These are phyloP conservation scores for Vitis hybrid DNA, from an alignment of 177 flowering plant genomes.

Conservation along the genomic window DNA sequence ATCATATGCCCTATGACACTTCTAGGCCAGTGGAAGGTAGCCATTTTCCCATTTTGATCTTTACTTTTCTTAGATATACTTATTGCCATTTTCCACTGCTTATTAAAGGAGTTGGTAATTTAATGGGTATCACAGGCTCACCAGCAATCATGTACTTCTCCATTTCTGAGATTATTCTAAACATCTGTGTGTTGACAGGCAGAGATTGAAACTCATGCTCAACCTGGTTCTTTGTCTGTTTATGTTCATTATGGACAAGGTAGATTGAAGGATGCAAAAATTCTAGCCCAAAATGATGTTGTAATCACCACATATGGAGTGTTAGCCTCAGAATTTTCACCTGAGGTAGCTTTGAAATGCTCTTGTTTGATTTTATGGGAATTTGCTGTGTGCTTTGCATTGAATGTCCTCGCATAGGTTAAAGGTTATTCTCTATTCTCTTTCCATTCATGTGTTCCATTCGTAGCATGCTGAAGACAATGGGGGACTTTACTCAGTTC, in stretches of 20 bases:
- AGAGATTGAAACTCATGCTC: constrained; percentile 88
- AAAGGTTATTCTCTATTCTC: background rate
- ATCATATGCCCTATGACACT: constrained; percentile 97
- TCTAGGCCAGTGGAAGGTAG: constrained; percentile 98
- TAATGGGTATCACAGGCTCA: background rate
- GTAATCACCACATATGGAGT: constrained; percentile 96
- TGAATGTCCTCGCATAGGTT: background rate
- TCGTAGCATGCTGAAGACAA: constrained; percentile 65
- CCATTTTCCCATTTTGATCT: background rate
- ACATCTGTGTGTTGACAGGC: constrained; percentile 47
- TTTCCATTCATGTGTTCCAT: constrained; percentile 5
- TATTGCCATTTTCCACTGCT: background rate
- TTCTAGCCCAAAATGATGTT: constrained; percentile 73
- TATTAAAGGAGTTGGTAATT: no score
- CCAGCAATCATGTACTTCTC: no score
- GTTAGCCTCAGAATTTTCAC: constrained; percentile 78
- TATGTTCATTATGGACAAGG: constrained; percentile 93
- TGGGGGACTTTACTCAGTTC: constrained; percentile 78
- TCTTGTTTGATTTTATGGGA: background rate
- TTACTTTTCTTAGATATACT: background rate
- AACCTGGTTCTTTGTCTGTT: constrained; percentile 74
- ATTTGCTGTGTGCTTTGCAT: background rate
- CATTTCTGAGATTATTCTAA: constrained; percentile 1
- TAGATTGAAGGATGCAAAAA: constrained; percentile 76
- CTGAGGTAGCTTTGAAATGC: constrained; percentile 55